These are phyloP conservation scores for Tylopilus subfusipes DNA, from an alignment of 768 basidiomycete species.

Conservation along the genomic window DNA sequence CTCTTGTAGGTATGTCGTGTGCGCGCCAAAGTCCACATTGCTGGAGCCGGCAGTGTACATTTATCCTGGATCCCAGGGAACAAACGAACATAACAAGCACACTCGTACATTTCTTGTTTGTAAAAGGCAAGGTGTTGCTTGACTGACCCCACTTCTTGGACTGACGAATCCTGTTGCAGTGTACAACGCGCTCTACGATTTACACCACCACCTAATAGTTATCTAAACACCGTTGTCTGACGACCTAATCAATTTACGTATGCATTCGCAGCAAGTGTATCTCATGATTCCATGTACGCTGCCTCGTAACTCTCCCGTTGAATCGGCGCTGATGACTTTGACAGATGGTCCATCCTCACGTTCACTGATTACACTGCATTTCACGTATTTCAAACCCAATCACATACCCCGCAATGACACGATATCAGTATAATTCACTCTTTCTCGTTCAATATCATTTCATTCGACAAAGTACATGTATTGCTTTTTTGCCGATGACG, in stretches of 20 bases:
- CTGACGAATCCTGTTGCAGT: conserved; percentile 18
- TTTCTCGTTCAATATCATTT: conserved; percentile 25
- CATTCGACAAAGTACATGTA: conserved; percentile 15
- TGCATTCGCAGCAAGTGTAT: conserved; percentile 28
- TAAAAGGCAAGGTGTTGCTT: conserved; percentile 19
- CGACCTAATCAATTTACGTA: conserved; percentile 28
- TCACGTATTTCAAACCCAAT: conserved; percentile 18
- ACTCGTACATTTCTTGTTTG: conserved; percentile 12
- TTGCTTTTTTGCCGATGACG: conserved; percentile 1
- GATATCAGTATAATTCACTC: conserved; percentile 24
- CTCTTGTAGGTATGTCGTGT: conserved; percentile 65
- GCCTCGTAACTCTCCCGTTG: neutral
- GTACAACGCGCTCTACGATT: conserved; percentile 26
- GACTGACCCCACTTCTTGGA: neutral
- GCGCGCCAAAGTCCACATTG: conserved; percentile 69
- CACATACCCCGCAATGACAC: conserved; percentile 28
- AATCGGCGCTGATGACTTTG: neutral
- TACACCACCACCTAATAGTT: conserved; percentile 25
- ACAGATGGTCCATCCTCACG: conserved; percentile 30
- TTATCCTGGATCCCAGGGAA: conserved; percentile 71
- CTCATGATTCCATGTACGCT: conserved; percentile 26
- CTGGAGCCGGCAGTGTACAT: conserved; percentile 73
- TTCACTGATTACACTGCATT: conserved; percentile 21
- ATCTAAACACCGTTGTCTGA: conserved; percentile 22
- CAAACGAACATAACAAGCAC: conserved; percentile 30